phyloP scores from a whole-genome alignment of 768 basidiomycete genomes.

The Panaeolus papilionaceus region DNA sequence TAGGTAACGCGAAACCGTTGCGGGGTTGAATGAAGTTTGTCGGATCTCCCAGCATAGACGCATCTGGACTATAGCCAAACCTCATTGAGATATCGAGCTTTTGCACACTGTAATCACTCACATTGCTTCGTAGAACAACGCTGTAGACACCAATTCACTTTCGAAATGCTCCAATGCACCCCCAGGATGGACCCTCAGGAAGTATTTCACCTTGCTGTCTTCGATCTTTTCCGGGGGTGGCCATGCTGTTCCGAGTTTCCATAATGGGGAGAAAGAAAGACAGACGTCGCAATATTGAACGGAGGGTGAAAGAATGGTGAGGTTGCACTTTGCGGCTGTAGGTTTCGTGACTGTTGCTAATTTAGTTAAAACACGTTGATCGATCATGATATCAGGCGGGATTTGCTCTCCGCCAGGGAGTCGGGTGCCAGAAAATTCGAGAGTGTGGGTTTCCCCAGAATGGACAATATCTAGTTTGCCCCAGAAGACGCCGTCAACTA shows the following conservation, averaged over 20 bases:
- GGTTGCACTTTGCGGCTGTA: conserved; percentile 74
- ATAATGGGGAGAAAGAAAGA: conserved; percentile 71
- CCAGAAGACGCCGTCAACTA: conserved; percentile 88
- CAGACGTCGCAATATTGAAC: conserved; percentile 84
- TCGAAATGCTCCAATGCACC: conserved; percentile 90
- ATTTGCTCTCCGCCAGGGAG: conserved; percentile 67
- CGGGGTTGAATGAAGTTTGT: conserved; percentile 80
- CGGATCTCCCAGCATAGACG: conserved; percentile 71
- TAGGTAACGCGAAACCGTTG: conserved; percentile 87
- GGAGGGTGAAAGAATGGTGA: conserved; percentile 75
- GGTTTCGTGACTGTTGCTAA: conserved; percentile 79
- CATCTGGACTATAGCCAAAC: conserved; percentile 67
- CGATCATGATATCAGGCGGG: conserved; percentile 73
- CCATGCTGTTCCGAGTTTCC: conserved; percentile 81
- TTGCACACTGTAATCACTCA: conserved; percentile 41
- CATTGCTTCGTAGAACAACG: conserved; percentile 88
- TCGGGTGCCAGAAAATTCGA: conserved; percentile 86
- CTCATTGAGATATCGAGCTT: background rate
- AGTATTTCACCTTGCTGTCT: conserved; percentile 82
- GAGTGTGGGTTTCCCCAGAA: conserved; percentile 72
- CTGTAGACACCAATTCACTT: conserved; percentile 78
- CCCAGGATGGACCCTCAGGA: conserved; percentile 82
- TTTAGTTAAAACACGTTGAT: conserved; percentile 79
- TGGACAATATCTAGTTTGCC: conserved; percentile 88
- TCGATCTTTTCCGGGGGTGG: conserved; percentile 73